Evolutionary conservation across 1,284 basidiomycete species (phyloP), one percentile per base, ranked within the genome.

Genomic region (Cryptococcus hybrid): DNA sequence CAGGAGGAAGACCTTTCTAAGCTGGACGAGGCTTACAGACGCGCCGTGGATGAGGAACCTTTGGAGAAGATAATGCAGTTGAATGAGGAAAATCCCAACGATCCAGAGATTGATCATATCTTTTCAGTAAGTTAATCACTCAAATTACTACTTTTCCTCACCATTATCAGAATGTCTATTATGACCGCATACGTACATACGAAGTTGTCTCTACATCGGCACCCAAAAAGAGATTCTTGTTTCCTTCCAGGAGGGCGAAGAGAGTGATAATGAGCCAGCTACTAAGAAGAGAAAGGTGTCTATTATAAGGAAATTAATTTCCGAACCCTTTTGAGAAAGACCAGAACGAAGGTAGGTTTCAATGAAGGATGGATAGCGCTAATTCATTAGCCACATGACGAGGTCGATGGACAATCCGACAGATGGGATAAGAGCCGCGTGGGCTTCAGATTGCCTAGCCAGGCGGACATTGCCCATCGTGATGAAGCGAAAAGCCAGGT

Each of bases 281-380:
- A 59, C 54, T 38, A 77, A 76, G 62, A 67, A 82, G 57, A 75
- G 75, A 39, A 85, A 84, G 66, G 88, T 13, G 91, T 86, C 0
- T 92, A 89, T 74, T 92, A 90, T 80, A 92, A 91, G 77, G 87
- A 87, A 69, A 89, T 93, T 58, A 86, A 88, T 73, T 85, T 88
- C 58, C 90, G 90, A 74, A 90, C 91, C 83, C 80, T 85, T 18
- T 79, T 94, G 49, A 90, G 91, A 77, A 92, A 92, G 81, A 89
- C 87, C 73, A 84, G 90, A 11, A 84, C 83, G 15, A 88, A 87
- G 73, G 90, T 90, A 63, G 73, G 85, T 74, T 5, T 30, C 24
- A 43, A 34, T 8, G 3, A 12, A 5, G 9, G 54, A 38, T 52
- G 47, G 47, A 35, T 35, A 8, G 6, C 12, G 46, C 46, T 47